phyloP scores from a whole-genome alignment of 805 yeast species.

The Candida hispaniensis region DNA sequence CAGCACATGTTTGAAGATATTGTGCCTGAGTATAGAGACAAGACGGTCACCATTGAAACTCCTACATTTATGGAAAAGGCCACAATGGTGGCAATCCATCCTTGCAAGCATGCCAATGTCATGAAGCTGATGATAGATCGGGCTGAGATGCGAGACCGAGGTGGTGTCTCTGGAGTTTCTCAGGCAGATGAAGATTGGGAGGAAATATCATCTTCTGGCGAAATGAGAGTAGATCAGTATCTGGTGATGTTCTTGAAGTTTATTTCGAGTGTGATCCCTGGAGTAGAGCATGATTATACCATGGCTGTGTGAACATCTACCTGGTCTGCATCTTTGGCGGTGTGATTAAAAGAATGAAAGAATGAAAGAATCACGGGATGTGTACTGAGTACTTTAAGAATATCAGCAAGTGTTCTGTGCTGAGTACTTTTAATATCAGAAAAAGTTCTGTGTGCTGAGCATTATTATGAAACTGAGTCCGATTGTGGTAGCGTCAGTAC shows the following conservation, averaged over 20 bases:
- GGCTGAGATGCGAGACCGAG: slow-evolving; percentile 41
- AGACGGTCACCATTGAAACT: slow-evolving; percentile 91
- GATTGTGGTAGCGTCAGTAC: no score
- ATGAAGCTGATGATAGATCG: slow-evolving; percentile 79
- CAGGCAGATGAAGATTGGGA: slow-evolving; percentile 45
- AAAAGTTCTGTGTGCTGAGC: no score
- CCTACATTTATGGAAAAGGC: slow-evolving; percentile 73
- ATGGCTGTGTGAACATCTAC: slow-evolving; percentile 97
- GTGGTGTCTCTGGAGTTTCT: slow-evolving; percentile 30
- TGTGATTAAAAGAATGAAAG: no score
- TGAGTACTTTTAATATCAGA: no score
- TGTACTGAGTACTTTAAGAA: no score
- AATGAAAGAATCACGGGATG: no score
- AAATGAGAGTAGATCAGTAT: slow-evolving; percentile 80
- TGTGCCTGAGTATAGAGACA: slow-evolving; percentile 80
- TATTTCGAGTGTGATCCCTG: slow-evolving; percentile 94
- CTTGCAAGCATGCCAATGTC: slow-evolving; percentile 90
- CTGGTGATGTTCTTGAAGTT: slow-evolving; percentile 82
- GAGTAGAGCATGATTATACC: slow-evolving; percentile 96
- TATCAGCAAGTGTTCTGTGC: no score
- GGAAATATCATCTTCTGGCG: slow-evolving; percentile 34
- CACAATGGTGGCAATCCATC: slow-evolving; percentile 81
- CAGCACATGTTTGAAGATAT: slow-evolving; percentile 92
- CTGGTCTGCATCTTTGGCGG: no score
- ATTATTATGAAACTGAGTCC: no score